Percentiles rank a stretch among this genome's conserved stretches.
phyloP scores from a whole-genome alignment of 441 rosid species.

The Aleurites moluccanus region DNA sequence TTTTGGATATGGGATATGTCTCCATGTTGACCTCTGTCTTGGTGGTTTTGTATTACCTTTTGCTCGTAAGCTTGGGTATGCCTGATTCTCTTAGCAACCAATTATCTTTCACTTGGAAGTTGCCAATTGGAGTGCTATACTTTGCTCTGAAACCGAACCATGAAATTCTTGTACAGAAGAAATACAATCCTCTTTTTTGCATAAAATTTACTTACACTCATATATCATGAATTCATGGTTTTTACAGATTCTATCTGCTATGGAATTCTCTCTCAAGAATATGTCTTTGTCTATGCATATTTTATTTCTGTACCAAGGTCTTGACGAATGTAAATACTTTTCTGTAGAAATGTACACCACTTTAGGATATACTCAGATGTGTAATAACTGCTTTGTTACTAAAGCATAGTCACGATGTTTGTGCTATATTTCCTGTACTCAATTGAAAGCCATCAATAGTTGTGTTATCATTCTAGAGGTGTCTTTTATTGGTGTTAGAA shows the following conservation, averaged over 20 bases:
- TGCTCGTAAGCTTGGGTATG: slow-evolving; percentile 88
- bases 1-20: slow-evolving; percentile 67
- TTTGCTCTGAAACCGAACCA: slow-evolving; percentile 5
- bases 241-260: neutral
- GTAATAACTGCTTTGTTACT: neutral
- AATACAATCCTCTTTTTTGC: neutral
- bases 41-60: slow-evolving; percentile 99
- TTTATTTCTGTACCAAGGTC: neutral
- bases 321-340: neutral
- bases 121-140: neutral
- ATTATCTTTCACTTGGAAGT: neutral
- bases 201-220: neutral
- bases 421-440: neutral
- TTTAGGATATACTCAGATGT: neutral
- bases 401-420: neutral
- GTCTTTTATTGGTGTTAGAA: neutral
- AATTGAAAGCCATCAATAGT: neutral
- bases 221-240: neutral
- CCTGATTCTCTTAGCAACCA: neutral
- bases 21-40: slow-evolving; percentile 98
- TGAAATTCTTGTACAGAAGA: neutral
- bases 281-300: neutral
- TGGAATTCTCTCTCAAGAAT: neutral
- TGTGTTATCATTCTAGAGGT: neutral
- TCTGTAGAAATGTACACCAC: neutral